Conservation (phyloP, 371 early-diverging fungal species). For the Mortierella sp. region DNA sequence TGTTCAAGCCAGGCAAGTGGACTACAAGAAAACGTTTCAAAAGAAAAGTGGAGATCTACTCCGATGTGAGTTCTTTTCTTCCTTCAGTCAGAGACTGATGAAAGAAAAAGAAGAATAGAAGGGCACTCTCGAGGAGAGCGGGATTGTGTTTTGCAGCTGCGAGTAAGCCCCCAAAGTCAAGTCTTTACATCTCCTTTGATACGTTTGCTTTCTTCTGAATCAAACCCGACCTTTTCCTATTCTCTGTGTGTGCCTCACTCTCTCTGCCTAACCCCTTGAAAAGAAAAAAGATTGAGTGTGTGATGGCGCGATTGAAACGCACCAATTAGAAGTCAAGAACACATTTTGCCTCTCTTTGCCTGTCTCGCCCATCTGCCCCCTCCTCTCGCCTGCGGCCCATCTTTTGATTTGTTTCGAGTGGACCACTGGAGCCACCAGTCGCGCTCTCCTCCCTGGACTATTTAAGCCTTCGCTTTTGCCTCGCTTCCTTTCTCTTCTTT, state of each 20-base stretch:
- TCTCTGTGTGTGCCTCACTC: not conserved
- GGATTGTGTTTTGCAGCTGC: not conserved
- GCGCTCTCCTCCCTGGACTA: not conserved
- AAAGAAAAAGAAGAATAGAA: not conserved
- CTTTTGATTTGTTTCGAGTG: not conserved
- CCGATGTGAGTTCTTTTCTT: not conserved
- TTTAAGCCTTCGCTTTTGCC: not conserved
- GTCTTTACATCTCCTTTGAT: not conserved
- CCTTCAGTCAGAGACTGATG: not conserved
- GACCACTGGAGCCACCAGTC: too few relatives aligned
- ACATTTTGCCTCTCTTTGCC: not conserved
- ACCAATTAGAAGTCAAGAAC: conserved; percentile 10
- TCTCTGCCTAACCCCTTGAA: not conserved
- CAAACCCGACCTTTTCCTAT: not conserved
- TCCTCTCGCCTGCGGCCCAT: conserved; percentile 8
- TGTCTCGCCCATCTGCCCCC: not conserved
- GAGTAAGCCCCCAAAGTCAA: not conserved
- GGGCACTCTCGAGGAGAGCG: not conserved
- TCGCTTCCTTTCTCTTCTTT: conserved; percentile 14
- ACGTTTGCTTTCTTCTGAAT: not conserved
- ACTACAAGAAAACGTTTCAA: not conserved
- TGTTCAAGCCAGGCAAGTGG: not conserved
- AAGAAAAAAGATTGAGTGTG: not conserved
- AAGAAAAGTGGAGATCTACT: not conserved
- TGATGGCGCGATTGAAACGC: not conserved